Conservation (phyloP, 306 rosid genomes). For the Prunus salicina region DNA sequence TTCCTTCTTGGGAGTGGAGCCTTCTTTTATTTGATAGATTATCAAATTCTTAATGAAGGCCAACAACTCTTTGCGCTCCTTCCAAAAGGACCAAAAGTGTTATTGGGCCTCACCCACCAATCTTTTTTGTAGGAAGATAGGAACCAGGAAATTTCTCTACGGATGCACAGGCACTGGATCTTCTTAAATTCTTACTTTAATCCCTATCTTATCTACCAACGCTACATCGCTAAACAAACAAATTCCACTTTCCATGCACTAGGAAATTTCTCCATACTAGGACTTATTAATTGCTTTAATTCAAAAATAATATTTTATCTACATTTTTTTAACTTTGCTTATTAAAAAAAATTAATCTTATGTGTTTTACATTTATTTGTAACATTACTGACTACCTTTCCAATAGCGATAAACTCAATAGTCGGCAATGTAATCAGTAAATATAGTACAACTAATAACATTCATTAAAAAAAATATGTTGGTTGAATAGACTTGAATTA, state of each 20-base stretch:
- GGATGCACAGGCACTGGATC: neutral
- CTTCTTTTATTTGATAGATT: neutral
- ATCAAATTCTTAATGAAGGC: neutral
- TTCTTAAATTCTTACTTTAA: neutral
- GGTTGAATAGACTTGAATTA: no score
- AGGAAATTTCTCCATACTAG: neutral
- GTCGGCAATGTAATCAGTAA: fast-evolving
- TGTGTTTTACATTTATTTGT: no score
- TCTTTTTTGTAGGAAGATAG: no score
- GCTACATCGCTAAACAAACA: neutral
- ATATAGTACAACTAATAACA: no score
- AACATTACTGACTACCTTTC: no score
- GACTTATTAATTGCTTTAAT: neutral
- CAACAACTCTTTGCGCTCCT: neutral
- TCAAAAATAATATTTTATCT: no score
- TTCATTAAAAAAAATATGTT: fast-evolving
- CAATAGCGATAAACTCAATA: fast-evolving
- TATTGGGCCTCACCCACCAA: neutral
- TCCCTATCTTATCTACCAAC: neutral
- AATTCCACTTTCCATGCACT: neutral
- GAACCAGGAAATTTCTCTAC: neutral
- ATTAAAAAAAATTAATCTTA: no score
- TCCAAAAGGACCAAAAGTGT: neutral
- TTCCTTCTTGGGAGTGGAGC: neutral
- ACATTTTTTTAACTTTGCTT: no score